Evolutionary conservation across 208 protist genomes (phyloP).

Genomic region (Trypanosoma congolense): DNA sequence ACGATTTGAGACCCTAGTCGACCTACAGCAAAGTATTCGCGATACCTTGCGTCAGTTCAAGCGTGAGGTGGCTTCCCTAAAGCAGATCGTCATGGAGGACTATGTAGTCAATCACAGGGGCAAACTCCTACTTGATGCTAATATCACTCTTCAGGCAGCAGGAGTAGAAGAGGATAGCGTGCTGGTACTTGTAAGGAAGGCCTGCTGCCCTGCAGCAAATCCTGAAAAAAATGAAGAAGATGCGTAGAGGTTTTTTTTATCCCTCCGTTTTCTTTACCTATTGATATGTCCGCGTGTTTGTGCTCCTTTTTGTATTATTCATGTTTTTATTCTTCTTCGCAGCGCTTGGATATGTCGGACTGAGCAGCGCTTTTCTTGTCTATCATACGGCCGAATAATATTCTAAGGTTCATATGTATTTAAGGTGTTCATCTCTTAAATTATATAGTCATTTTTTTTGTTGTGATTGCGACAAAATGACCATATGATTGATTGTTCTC

Average conservation of each 20-base stretch:
- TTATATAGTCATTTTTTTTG: too few relatives aligned
- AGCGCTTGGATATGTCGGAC: too few relatives aligned
- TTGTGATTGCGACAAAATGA: too few relatives aligned
- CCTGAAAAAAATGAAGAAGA: constrained; percentile 16
- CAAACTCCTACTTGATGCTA: constrained; percentile 34
- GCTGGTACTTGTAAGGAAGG: constrained; percentile 42
- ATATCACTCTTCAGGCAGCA: constrained; percentile 25
- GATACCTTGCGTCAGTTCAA: constrained; percentile 40
- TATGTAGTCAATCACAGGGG: constrained; percentile 45
- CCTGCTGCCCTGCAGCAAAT: constrained; percentile 24
- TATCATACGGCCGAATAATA: too few relatives aligned
- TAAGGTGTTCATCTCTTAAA: too few relatives aligned
- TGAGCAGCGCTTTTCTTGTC: too few relatives aligned
- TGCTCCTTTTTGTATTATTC: too few relatives aligned
- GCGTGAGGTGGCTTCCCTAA: constrained; percentile 17
- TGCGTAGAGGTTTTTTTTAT: constrained; percentile 1
- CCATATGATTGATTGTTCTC: too few relatives aligned
- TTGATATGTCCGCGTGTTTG: not conserved
- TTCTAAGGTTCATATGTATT: too few relatives aligned
- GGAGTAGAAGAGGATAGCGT: constrained; percentile 23
- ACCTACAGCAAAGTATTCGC: constrained; percentile 27
- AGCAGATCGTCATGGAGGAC: constrained; percentile 46
- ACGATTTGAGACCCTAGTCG: constrained; percentile 40
- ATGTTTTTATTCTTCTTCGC: too few relatives aligned
- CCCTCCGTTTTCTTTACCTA: not conserved